Percentiles rank a stretch among this genome's conserved stretches.
These are phyloP conservation scores for Amylostereum areolatum DNA, from an alignment of 1,284 basidiomycete genomes.

Conservation along the genomic window DNA sequence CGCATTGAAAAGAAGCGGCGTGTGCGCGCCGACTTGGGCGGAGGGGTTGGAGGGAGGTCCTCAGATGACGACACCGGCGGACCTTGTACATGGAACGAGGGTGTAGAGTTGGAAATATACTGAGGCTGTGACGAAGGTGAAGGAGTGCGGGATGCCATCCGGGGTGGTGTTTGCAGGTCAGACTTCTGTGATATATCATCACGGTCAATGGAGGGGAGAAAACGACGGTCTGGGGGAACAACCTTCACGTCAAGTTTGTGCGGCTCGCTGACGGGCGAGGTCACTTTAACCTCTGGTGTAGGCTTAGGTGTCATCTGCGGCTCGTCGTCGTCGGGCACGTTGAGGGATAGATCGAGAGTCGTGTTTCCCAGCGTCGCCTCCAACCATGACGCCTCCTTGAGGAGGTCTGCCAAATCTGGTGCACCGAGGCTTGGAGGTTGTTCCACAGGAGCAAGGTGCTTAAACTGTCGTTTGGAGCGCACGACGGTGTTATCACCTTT, in stretches of 20 bases:
- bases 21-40: constrained; percentile 18
- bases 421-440: constrained; percentile 8
- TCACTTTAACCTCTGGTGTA: background rate
- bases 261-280: background rate
- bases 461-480: constrained; percentile 16
- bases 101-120: constrained; percentile 5
- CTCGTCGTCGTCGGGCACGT: constrained; percentile 3
- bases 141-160: background rate
- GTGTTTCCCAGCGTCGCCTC: constrained; percentile 11
- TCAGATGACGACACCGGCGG: constrained; percentile 7
- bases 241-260: background rate
- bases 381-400: constrained; percentile 14
- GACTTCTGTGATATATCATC: too few species aligned
- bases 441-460: constrained; percentile 11
- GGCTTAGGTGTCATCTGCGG: background rate
- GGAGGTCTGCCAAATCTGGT: constrained; percentile 8
- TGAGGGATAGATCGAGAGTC: constrained; percentile 1
- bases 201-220: background rate
- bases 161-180: background rate
- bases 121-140: constrained; percentile 3
- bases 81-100: constrained; percentile 9
- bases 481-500: constrained; percentile 8
- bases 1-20: constrained; percentile 22
- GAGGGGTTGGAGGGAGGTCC: constrained; percentile 15
- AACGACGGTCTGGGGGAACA: constrained; percentile 2